Evolutionary conservation across 768 basidiomycete species (phyloP), one percentile per base, ranked within the genome.

Genomic region (Pisolithus orientalis): DNA sequence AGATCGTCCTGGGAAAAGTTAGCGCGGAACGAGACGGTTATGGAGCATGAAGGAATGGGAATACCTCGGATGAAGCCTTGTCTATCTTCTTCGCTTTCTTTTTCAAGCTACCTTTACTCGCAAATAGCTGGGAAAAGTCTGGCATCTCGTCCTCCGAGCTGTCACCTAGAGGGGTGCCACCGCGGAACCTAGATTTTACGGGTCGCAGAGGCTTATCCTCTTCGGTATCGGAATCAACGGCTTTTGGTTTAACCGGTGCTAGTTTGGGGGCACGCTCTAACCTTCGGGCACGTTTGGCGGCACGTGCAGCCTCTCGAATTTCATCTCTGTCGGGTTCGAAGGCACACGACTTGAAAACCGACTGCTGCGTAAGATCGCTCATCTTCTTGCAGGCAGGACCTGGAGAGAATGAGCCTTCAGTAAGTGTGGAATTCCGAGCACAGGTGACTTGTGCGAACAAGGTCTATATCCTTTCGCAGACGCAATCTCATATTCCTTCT

Each of bases 311-410:
- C 5, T 69, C 61, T 13, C 64, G 64, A 8, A 87, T 59, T 51
- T 87, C 84, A 37, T 82, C 77, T 3, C 75, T 75, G 0, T 79
- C 73, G 0, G 89, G 86, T 59, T 85, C 80, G 60, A 93, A 92
- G 0, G 87, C 86, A 2, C 68, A 64, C 1, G 82, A 74, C 43
- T 73, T 74, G 76, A 86, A 93, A 28, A 84, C 68, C 49, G 75
- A 76, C 27, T 67, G 66, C 8, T 71, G 66, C 7, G 69, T 68
- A 16, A 80, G 70, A 54, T 86, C 80, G 49, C 79, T 75, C 74
- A 83, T 82, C 59, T 75, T 76, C 61, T 82, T 80, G 68, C 90
- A 93, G 1, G 72, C 79, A 7, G 84, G 84, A 63, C 86, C 83
- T 84, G 52, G 6, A 34, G 5, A 14, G 44, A 17, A 49, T 43